Evolutionary conservation across 2,329 filamentous ascomycete species (phyloP).

Genomic region (Colletotrichum caudatum): DNA sequence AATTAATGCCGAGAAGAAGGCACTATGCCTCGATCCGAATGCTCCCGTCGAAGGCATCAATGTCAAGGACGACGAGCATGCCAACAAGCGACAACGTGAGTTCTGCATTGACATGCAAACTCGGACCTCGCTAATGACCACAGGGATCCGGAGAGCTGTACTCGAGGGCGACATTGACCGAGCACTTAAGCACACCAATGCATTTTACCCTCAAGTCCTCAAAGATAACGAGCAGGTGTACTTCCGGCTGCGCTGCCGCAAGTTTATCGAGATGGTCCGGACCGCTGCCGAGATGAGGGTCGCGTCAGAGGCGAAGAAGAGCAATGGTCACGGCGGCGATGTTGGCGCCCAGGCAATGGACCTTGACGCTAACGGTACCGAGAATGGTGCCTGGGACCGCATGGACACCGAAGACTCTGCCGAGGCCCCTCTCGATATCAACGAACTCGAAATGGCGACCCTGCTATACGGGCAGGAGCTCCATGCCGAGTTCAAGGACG

Average conservation of each 20-base stretch:
- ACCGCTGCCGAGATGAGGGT: slow-evolving; percentile 74
- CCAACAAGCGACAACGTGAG: slow-evolving; percentile 86
- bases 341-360: slow-evolving; percentile 66
- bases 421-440: slow-evolving; percentile 44
- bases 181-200: slow-evolving; percentile 83
- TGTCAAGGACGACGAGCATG: slow-evolving; percentile 85
- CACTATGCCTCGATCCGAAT: slow-evolving; percentile 70
- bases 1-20: slow-evolving; percentile 77
- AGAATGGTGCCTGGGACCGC: slow-evolving; percentile 57
- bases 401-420: slow-evolving; percentile 66
- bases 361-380: slow-evolving; percentile 63
- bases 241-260: slow-evolving; percentile 88
- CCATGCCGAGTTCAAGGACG: slow-evolving; percentile 79
- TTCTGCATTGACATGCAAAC: slow-evolving; percentile 40
- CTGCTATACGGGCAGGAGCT: slow-evolving; percentile 85
- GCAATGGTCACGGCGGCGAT: slow-evolving; percentile 58
- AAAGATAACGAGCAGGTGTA: slow-evolving; percentile 84
- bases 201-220: slow-evolving; percentile 84
- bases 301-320: slow-evolving; percentile 57
- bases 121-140: background rate
- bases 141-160: slow-evolving; percentile 88
- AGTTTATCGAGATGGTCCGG: slow-evolving; percentile 95
- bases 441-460: slow-evolving; percentile 73
- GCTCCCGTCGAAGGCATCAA: slow-evolving; percentile 69
- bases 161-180: slow-evolving; percentile 92